Conservation (phyloP, 352 stramenopile genomes). For the Phytophthora pistaciae region DNA sequence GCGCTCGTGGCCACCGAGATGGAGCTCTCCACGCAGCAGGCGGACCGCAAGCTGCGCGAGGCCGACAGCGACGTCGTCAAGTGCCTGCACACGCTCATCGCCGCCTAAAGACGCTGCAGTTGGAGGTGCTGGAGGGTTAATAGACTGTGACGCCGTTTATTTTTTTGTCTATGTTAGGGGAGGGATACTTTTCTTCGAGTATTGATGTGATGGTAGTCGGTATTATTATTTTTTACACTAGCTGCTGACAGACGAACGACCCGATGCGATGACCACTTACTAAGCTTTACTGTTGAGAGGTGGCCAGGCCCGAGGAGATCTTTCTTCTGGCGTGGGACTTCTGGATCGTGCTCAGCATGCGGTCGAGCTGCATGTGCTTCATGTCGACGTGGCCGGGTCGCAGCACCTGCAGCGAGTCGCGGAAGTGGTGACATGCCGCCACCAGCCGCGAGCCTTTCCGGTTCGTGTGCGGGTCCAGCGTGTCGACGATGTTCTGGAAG, state of each 20-base stretch:
- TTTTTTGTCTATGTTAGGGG: slow-evolving; percentile 5
- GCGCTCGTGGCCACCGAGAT: slow-evolving; percentile 83
- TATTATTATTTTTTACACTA: slow-evolving; percentile 5
- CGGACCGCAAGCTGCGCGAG: slow-evolving; percentile 87
- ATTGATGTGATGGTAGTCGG: slow-evolving; percentile 8
- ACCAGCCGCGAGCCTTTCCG: slow-evolving; percentile 72
- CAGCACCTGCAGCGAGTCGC: slow-evolving; percentile 71
- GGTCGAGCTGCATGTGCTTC: slow-evolving; percentile 58
- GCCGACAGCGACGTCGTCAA: slow-evolving; percentile 74
- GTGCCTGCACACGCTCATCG: slow-evolving; percentile 72
- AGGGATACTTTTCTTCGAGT: slow-evolving; percentile 6
- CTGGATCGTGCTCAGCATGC: slow-evolving; percentile 76
- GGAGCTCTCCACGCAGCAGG: slow-evolving; percentile 75
- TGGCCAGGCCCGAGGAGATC: slow-evolving; percentile 2
- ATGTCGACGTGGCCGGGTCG: slow-evolving; percentile 69
- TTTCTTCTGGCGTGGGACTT: slow-evolving; percentile 64
- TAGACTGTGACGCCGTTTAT: slow-evolving; percentile 32
- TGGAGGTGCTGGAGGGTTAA: slow-evolving; percentile 9
- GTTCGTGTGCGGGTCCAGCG: slow-evolving; percentile 68
- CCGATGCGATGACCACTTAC: background rate
- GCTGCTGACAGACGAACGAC: background rate
- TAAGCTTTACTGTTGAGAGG: slow-evolving; percentile 13
- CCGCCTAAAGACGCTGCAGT: slow-evolving; percentile 21
- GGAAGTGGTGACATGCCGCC: slow-evolving; percentile 77
- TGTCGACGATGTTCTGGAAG: slow-evolving; percentile 74